A percentile compares a stretch with the other conserved stretches of the same genome.
Evolutionary conservation across 2,329 filamentous ascomycete species (phyloP).

Genomic region (Aspergillus arachidicola): DNA sequence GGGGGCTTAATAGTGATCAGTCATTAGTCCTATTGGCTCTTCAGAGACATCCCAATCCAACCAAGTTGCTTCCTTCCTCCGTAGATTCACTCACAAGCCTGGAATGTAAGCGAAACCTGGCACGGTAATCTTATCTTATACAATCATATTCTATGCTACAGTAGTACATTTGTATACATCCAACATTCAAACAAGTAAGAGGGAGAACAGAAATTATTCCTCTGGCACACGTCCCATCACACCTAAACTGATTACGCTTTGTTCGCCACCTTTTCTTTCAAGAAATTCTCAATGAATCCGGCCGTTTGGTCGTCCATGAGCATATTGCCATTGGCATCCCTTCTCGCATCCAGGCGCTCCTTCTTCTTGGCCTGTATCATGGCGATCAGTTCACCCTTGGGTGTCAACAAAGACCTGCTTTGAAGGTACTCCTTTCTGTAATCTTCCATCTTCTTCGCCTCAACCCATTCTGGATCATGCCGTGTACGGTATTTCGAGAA

Average conservation of each 20-base stretch:
- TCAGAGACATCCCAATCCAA: not conserved
- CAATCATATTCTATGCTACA: slow-evolving; percentile 31
- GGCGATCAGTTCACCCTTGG: slow-evolving; percentile 46
- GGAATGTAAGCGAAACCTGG: not conserved
- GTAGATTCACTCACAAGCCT: not conserved
- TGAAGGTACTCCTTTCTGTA: slow-evolving; percentile 48
- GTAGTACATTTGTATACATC: slow-evolving; percentile 27
- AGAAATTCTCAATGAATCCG: slow-evolving; percentile 41
- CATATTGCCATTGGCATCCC: slow-evolving; percentile 42
- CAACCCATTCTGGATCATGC: slow-evolving; percentile 74
- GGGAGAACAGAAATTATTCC: slow-evolving; percentile 2
- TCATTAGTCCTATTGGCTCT: slow-evolving; percentile 1
- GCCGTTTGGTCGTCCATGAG: slow-evolving; percentile 36
- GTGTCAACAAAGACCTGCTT: slow-evolving; percentile 51
- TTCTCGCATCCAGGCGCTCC: slow-evolving; percentile 36
- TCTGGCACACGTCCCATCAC: slow-evolving; percentile 1
- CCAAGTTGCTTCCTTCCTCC: not conserved
- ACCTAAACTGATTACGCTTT: slow-evolving; percentile 14
- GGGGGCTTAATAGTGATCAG: not conserved
- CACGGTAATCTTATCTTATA: slow-evolving; percentile 23
- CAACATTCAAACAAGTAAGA: slow-evolving; percentile 10
- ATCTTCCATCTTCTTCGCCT: slow-evolving; percentile 64
- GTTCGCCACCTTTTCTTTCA: slow-evolving; percentile 27
- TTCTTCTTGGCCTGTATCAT: slow-evolving; percentile 39
- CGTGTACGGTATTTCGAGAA: slow-evolving; percentile 80